These are phyloP conservation scores for Adansonia digitata DNA, from an alignment of 345 rosid species.

Conservation along the genomic window DNA sequence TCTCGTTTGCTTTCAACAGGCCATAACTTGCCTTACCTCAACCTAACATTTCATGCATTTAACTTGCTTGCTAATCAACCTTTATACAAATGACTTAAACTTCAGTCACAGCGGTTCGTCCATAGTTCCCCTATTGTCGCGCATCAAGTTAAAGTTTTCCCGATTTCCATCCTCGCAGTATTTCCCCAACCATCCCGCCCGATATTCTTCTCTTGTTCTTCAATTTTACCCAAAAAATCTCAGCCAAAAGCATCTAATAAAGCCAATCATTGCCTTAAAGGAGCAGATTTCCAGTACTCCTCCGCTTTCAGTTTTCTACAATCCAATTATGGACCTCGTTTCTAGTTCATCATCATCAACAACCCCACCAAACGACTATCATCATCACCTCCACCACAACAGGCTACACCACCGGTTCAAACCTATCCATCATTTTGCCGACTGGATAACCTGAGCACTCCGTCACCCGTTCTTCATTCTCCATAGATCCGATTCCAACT, in stretches of 20 bases:
- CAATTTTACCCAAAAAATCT: constrained; percentile 42
- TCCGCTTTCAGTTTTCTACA: neutral
- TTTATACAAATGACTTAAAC: neutral
- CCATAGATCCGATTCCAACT: constrained; percentile 48
- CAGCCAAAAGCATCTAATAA: neutral
- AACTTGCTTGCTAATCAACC: neutral
- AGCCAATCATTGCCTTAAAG: constrained; percentile 8
- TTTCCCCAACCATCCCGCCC: constrained; percentile 38
- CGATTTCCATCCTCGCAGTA: neutral
- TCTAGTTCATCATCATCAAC: constrained; percentile 40
- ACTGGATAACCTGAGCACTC: constrained; percentile 64
- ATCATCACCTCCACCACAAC: constrained; percentile 4
- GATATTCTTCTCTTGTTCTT: constrained; percentile 49
- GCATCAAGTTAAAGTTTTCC: neutral
- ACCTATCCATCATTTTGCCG: constrained; percentile 45
- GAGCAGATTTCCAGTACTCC: neutral
- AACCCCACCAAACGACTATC: constrained; percentile 5
- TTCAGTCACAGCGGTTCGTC: too few relatives aligned
- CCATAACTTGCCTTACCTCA: neutral
- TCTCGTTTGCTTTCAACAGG: neutral
- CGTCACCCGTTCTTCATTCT: constrained; percentile 65
- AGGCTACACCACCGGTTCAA: constrained; percentile 20
- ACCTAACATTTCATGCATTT: neutral
- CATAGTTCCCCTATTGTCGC: neutral
- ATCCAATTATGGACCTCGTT: constrained; percentile 42